A percentile compares a stretch with the other conserved stretches of the same genome.
Conservation (phyloP, 495 filamentous ascomycete genomes). For the Choiromyces venosus region DNA sequence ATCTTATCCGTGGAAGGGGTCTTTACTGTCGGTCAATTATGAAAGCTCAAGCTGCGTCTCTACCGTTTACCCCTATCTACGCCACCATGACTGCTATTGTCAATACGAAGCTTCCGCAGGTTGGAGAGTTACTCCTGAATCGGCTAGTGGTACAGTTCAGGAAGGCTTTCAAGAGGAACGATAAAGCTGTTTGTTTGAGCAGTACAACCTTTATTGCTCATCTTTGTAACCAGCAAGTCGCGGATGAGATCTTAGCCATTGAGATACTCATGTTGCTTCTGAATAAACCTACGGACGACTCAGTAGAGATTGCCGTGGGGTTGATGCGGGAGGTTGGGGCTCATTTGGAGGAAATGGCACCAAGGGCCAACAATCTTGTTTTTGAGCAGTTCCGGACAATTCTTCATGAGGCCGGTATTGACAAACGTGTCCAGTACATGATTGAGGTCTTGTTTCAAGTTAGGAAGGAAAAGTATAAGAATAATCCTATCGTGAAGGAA, state of each 20-base stretch:
- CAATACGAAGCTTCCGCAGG: slow-evolving; percentile 92
- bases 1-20: slow-evolving; percentile 82
- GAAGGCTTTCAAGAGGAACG: slow-evolving; percentile 92
- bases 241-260: slow-evolving; percentile 84
- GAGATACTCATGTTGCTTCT: slow-evolving; percentile 85
- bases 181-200: slow-evolving; percentile 88
- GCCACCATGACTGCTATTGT: slow-evolving; percentile 93
- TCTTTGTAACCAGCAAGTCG: slow-evolving; percentile 88
- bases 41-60: slow-evolving; percentile 94
- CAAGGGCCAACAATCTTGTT: slow-evolving; percentile 74
- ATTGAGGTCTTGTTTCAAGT: slow-evolving; percentile 97
- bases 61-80: slow-evolving; percentile 92
- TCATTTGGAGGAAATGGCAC: slow-evolving; percentile 89
- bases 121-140: slow-evolving; percentile 83
- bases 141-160: slow-evolving; percentile 86
- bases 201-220: slow-evolving; percentile 93
- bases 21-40: slow-evolving; percentile 92
- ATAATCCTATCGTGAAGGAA: slow-evolving; percentile 82
- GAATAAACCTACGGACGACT: slow-evolving; percentile 92
- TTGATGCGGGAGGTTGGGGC: slow-evolving; percentile 85
- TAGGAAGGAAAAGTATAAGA: slow-evolving; percentile 92
- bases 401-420: slow-evolving; percentile 89
- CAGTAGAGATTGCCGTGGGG: slow-evolving; percentile 93
- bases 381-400: slow-evolving; percentile 95
- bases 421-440: slow-evolving; percentile 96